phyloP scores from a whole-genome alignment of 2,329 filamentous ascomycete species.

The Fusarium sp. region DNA sequence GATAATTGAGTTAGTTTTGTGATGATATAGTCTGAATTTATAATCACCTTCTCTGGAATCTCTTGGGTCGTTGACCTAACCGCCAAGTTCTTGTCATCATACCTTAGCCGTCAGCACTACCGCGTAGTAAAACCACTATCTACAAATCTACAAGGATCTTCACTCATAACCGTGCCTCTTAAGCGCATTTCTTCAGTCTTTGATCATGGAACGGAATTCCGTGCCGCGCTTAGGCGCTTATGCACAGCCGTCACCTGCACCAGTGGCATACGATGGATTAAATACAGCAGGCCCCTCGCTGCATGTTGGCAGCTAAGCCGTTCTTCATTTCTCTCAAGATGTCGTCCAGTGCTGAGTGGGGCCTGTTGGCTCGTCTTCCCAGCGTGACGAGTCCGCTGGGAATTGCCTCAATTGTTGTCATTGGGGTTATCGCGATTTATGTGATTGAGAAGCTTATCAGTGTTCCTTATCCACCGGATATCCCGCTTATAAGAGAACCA shows the following conservation, averaged over 20 bases:
- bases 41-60: not conserved
- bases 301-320: not conserved
- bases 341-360: not conserved
- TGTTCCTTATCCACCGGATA: conserved; percentile 42
- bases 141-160: not conserved
- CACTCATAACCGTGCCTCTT: not conserved
- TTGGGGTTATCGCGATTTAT: conserved; percentile 11
- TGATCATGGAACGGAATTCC: not conserved
- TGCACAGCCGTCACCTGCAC: not conserved
- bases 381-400: conserved; percentile 25
- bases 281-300: conserved; percentile 2
- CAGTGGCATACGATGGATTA: conserved; percentile 1
- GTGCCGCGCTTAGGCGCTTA: not conserved
- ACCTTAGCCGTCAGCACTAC: conserved; percentile 4
- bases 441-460: conserved; percentile 36
- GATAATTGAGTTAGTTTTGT: not conserved
- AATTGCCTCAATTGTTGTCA: not conserved
- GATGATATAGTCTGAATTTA: not conserved
- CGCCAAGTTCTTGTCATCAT: not conserved
- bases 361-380: conserved; percentile 15
- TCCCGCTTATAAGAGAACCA: conserved; percentile 46
- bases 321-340: not conserved
- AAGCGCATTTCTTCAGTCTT: too few relatives aligned
- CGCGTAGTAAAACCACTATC: not conserved
- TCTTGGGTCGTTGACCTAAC: not conserved